Base-by-base conservation (phyloP, 495 filamentous ascomycete genomes). In the Paragyromitra xinjiangensis region DNA sequence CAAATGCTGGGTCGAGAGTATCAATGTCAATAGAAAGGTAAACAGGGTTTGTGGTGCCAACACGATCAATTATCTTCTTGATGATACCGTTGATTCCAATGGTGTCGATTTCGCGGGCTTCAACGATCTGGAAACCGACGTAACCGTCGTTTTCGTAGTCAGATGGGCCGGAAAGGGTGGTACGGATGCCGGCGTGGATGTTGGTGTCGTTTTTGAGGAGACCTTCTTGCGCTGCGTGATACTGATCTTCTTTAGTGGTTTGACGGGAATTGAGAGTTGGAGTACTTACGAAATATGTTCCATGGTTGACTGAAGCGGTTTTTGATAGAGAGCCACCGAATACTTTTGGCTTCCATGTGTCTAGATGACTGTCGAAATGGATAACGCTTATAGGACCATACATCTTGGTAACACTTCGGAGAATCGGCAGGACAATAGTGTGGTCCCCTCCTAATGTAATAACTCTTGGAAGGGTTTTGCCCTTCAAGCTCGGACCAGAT, bases 1-100 rank as follows among this genome's bases (percentile, higher is more conserved):
- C 92, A 79, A 92, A 94, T 42, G 93, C 94, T 4, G 94, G 93
- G 80, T 97, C 94, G 14, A 97, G 83, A 0, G 92, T 92, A 80
- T 97, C 94, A 71, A 97, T 96, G 80, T 97, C 94, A 53, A 97
- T 93, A 68, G 89, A 93, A 53, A 96, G 86, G 81, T 97, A 97
- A 1, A 95, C 91, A 0, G 88, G 91, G 56, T 91, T 89, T 16
- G 89, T 87, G 3, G 86, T 89, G 1, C 92, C 92, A 6, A 97
- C 92, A 3, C 92, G 85, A 0, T 92, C 87, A 58, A 90, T 86
- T 79, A 96, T 94, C 76, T 88, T 90, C 79, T 91, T 85, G 73
- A 95, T 91, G 59, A 97, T 90, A 0, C 91, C 93, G 0, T 88
- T 85, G 48, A 83, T 85, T 71, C 93, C 93, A 73, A 94, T 87